These are phyloP conservation scores for Suillus subaureus DNA, from an alignment of 768 basidiomycete species.

Conservation along the genomic window DNA sequence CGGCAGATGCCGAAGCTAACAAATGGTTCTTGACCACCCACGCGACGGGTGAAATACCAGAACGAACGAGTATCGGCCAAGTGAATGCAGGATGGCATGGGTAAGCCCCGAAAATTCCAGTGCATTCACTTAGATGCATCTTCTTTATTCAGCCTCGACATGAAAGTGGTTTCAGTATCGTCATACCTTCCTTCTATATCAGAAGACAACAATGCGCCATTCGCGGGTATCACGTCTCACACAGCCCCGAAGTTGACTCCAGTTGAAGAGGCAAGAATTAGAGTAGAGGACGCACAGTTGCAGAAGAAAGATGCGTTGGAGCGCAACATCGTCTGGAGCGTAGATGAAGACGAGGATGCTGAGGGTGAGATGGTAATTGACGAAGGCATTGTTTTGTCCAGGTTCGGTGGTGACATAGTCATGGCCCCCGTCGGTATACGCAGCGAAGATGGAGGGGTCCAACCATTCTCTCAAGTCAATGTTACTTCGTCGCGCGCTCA, in stretches of 20 bases:
- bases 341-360: slow-evolving; percentile 59
- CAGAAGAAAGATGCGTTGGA: slow-evolving; percentile 63
- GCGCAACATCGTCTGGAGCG: slow-evolving; percentile 68
- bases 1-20: slow-evolving; percentile 71
- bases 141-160: slow-evolving; percentile 55
- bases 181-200: slow-evolving; percentile 67
- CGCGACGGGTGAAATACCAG: slow-evolving; percentile 68
- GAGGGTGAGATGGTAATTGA: slow-evolving; percentile 51
- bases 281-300: slow-evolving; percentile 56
- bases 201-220: slow-evolving; percentile 59
- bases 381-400: slow-evolving; percentile 29
- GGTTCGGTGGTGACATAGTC: slow-evolving; percentile 16
- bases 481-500: slow-evolving; percentile 8
- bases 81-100: slow-evolving; percentile 75
- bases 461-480: slow-evolving; percentile 39
- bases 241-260: slow-evolving; percentile 51
- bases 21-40: slow-evolving; percentile 86
- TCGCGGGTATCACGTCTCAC: slow-evolving; percentile 46
- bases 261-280: slow-evolving; percentile 54
- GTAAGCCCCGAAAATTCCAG: slow-evolving; percentile 35
- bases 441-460: slow-evolving; percentile 55
- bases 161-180: slow-evolving; percentile 74
- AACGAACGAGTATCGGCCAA: slow-evolving; percentile 68
- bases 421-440: slow-evolving; percentile 58
- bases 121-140: background rate